Evolutionary conservation across 192 early-diverging fungal genomes (phyloP).

Genomic region (Globomyces pollinis-pini): DNA sequence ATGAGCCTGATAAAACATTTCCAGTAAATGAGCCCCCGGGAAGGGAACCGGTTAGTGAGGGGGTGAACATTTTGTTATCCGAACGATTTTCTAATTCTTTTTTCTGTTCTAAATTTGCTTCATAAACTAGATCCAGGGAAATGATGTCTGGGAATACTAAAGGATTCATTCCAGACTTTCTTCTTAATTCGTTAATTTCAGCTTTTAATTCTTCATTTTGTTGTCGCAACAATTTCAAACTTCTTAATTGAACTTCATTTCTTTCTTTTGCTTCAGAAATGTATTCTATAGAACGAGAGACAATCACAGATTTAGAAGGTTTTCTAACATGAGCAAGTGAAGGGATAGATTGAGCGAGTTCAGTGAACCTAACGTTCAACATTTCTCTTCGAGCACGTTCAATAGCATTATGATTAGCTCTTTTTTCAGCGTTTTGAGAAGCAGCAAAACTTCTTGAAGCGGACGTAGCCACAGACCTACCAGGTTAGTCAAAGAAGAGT

Average conservation of each 20-base stretch:
- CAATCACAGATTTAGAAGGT: slow-evolving; percentile 75
- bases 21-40: background rate
- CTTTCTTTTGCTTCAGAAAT: slow-evolving; percentile 17
- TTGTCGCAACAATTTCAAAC: slow-evolving; percentile 28
- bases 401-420: slow-evolving; percentile 73
- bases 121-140: slow-evolving; percentile 12
- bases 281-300: slow-evolving; percentile 66
- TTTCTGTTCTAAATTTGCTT: slow-evolving; percentile 4
- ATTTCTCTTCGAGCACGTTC: slow-evolving; percentile 74
- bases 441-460: background rate
- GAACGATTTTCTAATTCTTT: background rate
- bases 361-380: slow-evolving; percentile 73
- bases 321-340: slow-evolving; percentile 62
- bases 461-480: background rate
- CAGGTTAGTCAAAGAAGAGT: background rate
- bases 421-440: slow-evolving; percentile 39
- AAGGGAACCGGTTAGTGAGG: background rate
- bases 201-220: slow-evolving; percentile 47
- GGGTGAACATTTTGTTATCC: background rate
- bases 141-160: slow-evolving; percentile 5
- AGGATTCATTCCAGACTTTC: slow-evolving; percentile 47
- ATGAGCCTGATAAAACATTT: background rate
- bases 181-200: slow-evolving; percentile 56
- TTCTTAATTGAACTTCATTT: slow-evolving; percentile 20
- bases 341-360: slow-evolving; percentile 72